Evolutionary conservation across 441 rosid species (phyloP).

Genomic region (Breynia disticha): DNA sequence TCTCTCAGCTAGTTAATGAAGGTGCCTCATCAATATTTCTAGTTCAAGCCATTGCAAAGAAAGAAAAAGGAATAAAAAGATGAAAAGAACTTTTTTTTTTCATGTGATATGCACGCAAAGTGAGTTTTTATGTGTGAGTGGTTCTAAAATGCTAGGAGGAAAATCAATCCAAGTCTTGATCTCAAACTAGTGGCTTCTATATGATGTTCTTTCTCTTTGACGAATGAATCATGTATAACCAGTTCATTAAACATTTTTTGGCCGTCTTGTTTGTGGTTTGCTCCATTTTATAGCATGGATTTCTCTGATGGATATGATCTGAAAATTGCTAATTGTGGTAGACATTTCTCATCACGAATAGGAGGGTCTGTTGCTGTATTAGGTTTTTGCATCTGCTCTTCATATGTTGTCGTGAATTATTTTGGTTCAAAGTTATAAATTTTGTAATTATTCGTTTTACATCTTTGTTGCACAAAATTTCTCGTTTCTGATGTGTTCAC

Average conservation of each 20-base stretch:
- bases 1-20: slow-evolving; percentile 44
- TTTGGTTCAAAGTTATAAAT: too few species aligned
- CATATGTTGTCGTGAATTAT: too few species aligned
- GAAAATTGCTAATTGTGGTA: too few species aligned
- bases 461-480: neutral
- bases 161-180: neutral
- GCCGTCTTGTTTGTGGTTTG: too few species aligned
- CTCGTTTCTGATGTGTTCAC: slow-evolving; percentile 12
- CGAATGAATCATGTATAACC: neutral
- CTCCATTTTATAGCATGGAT: too few species aligned
- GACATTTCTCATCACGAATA: too few species aligned
- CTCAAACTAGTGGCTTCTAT: neutral
- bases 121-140: neutral
- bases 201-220: neutral
- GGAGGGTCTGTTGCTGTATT: too few species aligned
- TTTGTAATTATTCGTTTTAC: neutral
- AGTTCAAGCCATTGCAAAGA: neutral
- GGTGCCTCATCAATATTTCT: slow-evolving; percentile 27
- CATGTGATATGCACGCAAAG: too few species aligned
- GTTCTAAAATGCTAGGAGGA: neutral
- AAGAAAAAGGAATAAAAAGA: neutral
- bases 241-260: too few species aligned
- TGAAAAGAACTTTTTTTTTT: too few species aligned
- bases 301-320: too few species aligned
- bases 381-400: too few species aligned